phyloP scores from a whole-genome alignment of 164 flowering plant species.

The Umbilicus rupestris region DNA sequence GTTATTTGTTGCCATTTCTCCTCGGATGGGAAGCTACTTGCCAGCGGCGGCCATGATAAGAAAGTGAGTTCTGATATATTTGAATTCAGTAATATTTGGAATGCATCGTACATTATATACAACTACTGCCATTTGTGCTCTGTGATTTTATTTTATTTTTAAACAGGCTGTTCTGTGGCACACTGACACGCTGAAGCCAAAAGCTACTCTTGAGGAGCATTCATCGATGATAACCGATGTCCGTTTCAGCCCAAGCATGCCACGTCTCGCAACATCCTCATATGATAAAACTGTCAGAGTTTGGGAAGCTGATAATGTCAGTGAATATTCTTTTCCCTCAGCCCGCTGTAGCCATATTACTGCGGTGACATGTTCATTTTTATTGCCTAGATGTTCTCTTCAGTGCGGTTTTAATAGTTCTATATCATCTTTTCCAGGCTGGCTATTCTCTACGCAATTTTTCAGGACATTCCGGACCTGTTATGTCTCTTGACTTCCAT shows the following conservation, averaged over 20 bases:
- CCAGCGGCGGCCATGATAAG: conserved; percentile 92
- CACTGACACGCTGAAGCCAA: conserved; percentile 43
- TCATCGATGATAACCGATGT: conserved; percentile 60
- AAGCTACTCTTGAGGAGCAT: conserved; percentile 56
- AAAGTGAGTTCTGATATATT: conserved; percentile 31
- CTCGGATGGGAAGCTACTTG: conserved; percentile 93
- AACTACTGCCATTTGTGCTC: no score
- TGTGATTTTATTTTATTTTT: no score
- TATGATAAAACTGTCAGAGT: conserved; percentile 72
- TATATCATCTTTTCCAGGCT: conserved; percentile 1
- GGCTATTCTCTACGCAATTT: conserved; percentile 56
- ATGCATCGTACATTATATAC: no score
- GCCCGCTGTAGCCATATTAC: background rate
- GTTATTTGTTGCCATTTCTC: conserved; percentile 92
- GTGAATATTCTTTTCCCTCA: conserved; percentile 12
- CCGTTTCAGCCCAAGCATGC: conserved; percentile 67
- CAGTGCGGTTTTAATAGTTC: background rate
- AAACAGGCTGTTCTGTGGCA: conserved; percentile 66
- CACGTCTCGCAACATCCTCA: conserved; percentile 76
- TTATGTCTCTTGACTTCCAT: conserved; percentile 73
- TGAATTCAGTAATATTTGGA: background rate
- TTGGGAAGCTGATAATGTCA: conserved; percentile 69
- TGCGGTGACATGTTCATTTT: no score
- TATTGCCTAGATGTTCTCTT: no score
- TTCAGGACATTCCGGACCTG: conserved; percentile 57